Percentiles rank a stretch among this genome's conserved stretches.
phyloP scores from a whole-genome alignment of 1,284 basidiomycete species.

The Bjerkandera adusta region DNA sequence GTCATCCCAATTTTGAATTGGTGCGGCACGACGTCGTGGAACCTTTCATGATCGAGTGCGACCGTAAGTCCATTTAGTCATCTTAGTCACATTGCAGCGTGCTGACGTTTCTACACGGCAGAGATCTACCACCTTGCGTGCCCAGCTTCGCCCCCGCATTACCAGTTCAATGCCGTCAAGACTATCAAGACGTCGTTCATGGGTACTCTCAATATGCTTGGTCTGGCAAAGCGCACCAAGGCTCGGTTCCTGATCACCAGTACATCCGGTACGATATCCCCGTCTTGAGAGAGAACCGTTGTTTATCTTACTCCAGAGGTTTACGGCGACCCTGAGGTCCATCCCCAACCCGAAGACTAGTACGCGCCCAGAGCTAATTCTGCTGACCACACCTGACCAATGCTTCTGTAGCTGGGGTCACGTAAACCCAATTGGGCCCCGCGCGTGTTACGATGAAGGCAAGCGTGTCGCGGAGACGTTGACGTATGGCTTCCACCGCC shows the following conservation, averaged over 20 bases:
- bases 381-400: slow-evolving; percentile 14
- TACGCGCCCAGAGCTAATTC: slow-evolving; percentile 41
- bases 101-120: slow-evolving; percentile 29
- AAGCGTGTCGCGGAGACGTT: slow-evolving; percentile 95
- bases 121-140: slow-evolving; percentile 98
- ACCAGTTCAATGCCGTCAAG: slow-evolving; percentile 94
- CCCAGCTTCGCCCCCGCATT: slow-evolving; percentile 93
- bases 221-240: slow-evolving; percentile 96
- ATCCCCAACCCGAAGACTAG: slow-evolving; percentile 95
- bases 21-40: slow-evolving; percentile 97
- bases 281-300: slow-evolving; percentile 6
- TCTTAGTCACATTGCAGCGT: slow-evolving; percentile 14
- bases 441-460: slow-evolving; percentile 98
- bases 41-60: slow-evolving; percentile 96
- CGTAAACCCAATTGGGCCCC: slow-evolving; percentile 95
- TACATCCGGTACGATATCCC: slow-evolving; percentile 67
- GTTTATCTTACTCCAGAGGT: slow-evolving; percentile 60
- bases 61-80: slow-evolving; percentile 60
- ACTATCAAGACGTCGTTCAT: slow-evolving; percentile 98
- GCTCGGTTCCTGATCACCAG: slow-evolving; percentile 95
- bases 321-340: slow-evolving; percentile 95
- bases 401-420: slow-evolving; percentile 99
- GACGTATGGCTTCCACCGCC: slow-evolving; percentile 92
- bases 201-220: slow-evolving; percentile 97
- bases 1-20: slow-evolving; percentile 98